Conservation (phyloP, 306 rosid genomes). For the Castanospermum australe region DNA sequence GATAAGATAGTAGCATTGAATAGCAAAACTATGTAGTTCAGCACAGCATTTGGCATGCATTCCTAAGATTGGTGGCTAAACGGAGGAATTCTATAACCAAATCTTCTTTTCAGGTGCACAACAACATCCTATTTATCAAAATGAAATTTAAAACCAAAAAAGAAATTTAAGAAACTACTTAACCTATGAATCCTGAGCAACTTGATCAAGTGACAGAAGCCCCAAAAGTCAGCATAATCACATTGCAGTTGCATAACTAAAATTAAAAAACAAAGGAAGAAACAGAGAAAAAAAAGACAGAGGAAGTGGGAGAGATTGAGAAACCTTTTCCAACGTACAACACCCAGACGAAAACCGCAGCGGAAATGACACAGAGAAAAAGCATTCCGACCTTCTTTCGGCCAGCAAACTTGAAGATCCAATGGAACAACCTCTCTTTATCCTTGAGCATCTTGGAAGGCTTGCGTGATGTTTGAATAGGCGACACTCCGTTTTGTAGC, state of each 20-base stretch:
- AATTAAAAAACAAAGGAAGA: not conserved
- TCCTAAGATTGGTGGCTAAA: not conserved
- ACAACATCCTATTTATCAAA: conserved; percentile 6
- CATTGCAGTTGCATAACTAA: not conserved
- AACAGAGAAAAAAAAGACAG: not conserved
- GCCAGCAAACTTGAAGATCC: conserved; percentile 87
- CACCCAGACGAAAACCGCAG: conserved; percentile 81
- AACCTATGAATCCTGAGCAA: not conserved
- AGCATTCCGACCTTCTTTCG: conserved; percentile 89
- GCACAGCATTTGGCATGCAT: conserved; percentile 4
- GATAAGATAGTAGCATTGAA: not conserved
- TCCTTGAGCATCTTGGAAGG: conserved; percentile 84
- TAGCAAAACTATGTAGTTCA: not conserved
- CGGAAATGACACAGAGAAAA: conserved; percentile 74
- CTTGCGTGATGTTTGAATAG: conserved; percentile 67
- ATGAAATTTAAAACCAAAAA: conserved; percentile 7
- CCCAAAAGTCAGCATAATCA: not conserved
- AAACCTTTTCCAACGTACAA: conserved; percentile 84
- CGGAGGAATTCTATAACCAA: not conserved
- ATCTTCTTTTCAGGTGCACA: not conserved
- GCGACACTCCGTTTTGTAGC: conserved; percentile 54
- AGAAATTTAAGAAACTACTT: not conserved
- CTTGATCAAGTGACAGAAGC: not conserved
- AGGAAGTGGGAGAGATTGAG: not conserved
- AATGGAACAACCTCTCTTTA: conserved; percentile 66